Percentiles rank a stretch among this genome's conserved stretches.
These are phyloP conservation scores for Megacollybia marginata DNA, from an alignment of 768 basidiomycete genomes.

Conservation along the genomic window DNA sequence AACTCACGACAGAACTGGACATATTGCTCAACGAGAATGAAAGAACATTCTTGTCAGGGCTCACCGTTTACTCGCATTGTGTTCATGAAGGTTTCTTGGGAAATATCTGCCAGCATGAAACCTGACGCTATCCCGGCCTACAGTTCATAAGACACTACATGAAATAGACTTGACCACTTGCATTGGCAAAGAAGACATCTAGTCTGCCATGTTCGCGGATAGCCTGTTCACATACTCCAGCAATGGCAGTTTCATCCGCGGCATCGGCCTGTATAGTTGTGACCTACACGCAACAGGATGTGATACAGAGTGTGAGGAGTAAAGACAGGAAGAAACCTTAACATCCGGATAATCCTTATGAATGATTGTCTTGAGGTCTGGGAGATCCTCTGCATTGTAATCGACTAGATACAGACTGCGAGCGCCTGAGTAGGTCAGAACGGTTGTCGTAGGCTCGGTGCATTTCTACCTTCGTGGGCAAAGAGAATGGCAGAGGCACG, in stretches of 20 bases:
- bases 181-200: constrained; percentile 95
- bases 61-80: constrained; percentile 63
- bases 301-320: background rate
- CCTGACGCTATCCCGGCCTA: constrained; percentile 63
- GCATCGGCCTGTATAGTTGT: constrained; percentile 77
- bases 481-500: constrained; percentile 67
- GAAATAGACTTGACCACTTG: constrained; percentile 23
- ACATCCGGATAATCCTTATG: constrained; percentile 65
- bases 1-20: constrained; percentile 28
- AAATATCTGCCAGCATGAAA: constrained; percentile 40
- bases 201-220: constrained; percentile 77
- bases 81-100: constrained; percentile 64
- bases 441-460: constrained; percentile 2
- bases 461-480: constrained; percentile 64
- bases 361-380: constrained; percentile 64
- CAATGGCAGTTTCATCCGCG: constrained; percentile 66
- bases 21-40: too few species aligned
- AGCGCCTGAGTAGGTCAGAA: constrained; percentile 42
- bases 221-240: constrained; percentile 61
- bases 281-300: constrained; percentile 44
- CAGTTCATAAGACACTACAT: background rate
- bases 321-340: constrained; percentile 43
- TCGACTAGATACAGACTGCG: constrained; percentile 72
- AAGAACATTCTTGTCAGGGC: too few species aligned
- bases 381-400: constrained; percentile 59